Base-by-base conservation (phyloP, 208 protist genomes). In the Leishmania aethiopica region DNA sequence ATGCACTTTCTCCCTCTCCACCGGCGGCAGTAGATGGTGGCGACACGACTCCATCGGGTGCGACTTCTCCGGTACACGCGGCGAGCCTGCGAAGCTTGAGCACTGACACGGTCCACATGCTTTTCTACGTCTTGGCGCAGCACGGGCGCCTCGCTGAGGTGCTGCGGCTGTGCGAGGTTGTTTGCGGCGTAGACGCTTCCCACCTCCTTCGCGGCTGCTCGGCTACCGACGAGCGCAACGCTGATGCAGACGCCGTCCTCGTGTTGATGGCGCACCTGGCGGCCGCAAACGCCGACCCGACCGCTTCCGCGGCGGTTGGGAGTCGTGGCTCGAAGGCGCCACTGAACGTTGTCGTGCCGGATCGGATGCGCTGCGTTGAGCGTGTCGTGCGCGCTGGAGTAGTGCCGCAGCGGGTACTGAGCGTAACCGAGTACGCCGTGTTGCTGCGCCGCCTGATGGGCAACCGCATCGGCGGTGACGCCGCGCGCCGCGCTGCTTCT, bases 71-170 rank as follows among this genome's bases (percentile, higher is more conserved):
- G 45, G 47, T 17, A 74, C 11, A 7, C 35, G 73, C 51, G 32
- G 55, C 79, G 40, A 60, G 28, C 35, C 49, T 80, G 22, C 75
- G 55, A 25, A 13, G 37, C 5, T 75, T 89, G 40, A 47, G 72
- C 17, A 51, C 35, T 3, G 66, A 82, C 17, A 70, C 79, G 17
- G 11, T 79, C 0, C 73, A 76, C 10, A 86, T 83, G 45, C 84
- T 96, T 42, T 72, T 87, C 37, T 96, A 94, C 81, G 79, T 96
- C 7, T 83, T 96, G 55, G 90, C 92, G 5, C 90, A 96, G 80
- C 92, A 96, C 59, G 92, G 92, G 2, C 76, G 89, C 76, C 51
- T 72, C 11, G 71, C 45, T 32, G 79, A 86, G 49, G 77, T 83
- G 49, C 22, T 82, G 59, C 35, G 72, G 19, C 32, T 84, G 15